Evolutionary conservation across 768 basidiomycete species (phyloP).

Genomic region (Boletus reticuloceps): DNA sequence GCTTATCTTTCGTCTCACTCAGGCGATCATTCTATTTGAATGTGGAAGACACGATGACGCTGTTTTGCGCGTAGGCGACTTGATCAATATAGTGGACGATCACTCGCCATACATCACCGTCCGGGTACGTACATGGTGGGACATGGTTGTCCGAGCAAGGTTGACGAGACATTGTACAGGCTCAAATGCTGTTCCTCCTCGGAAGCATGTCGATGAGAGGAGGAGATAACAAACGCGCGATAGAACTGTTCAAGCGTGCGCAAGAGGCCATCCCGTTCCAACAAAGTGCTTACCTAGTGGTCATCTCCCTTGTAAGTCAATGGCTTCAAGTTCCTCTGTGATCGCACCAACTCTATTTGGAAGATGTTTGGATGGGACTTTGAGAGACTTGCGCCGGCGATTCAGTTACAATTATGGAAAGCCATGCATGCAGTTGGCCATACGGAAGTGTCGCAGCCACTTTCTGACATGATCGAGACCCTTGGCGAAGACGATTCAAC

Average conservation of each 20-base stretch:
- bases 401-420: neutral
- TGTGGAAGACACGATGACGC: neutral
- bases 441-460: neutral
- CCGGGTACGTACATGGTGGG: too few relatives aligned
- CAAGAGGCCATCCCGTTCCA: neutral
- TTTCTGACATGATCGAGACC: too few relatives aligned
- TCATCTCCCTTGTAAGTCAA: neutral
- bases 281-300: neutral
- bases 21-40: conserved; percentile 2
- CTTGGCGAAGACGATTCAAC: too few relatives aligned
- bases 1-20: too few relatives aligned
- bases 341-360: neutral
- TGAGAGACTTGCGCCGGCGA: neutral
- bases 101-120: too few relatives aligned
- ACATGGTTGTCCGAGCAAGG: neutral
- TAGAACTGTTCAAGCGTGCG: neutral
- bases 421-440: neutral
- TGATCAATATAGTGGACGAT: too few relatives aligned
- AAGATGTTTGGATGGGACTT: conserved; percentile 17
- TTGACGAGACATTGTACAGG: neutral
- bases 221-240: neutral
- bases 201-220: neutral
- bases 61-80: too few relatives aligned
- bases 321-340: neutral
- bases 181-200: neutral